Evolutionary conservation across 768 basidiomycete species (phyloP), one percentile per base, ranked within the genome.

Genomic region (Pleurotus ostreatus): DNA sequence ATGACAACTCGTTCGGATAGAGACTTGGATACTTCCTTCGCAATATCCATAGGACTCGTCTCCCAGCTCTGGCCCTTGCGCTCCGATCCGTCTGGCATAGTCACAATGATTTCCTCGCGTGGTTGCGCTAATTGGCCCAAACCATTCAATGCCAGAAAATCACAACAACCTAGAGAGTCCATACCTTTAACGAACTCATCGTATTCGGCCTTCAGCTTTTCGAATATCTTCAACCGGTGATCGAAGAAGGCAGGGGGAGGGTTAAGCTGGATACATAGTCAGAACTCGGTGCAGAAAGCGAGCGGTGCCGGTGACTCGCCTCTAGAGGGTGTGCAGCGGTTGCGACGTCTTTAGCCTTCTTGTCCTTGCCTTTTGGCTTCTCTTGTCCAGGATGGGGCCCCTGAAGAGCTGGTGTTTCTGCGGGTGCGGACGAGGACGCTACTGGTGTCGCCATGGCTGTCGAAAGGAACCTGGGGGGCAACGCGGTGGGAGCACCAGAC

Each of bases 11-110:
- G 82, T 59, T 99, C 96, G 0, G 95, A 84, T 16, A 97, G 76
- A 64, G 88, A 85, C 71, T 92, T 91, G 13, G 90, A 88, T 47
- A 99, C 78, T 63, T 85, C 85, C 68, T 91, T 89, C 45, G 96
- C 95, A 57, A 99, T 74, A 64, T 89, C 84, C 84, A 98, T 82
- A 1, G 97, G 97, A 55, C 82, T 89, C 16, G 96, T 98, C 76
- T 97, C 92, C 93, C 93, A 99, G 69, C 91, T 88, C 58, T 76
- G 93, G 16, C 84, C 96, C 59, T 89, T 83, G 52, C 91, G 83
- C 63, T 87, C 80, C 5, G 88, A 85, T 13, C 95, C 94, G 76
- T 98, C 92, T 4, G 85, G 88, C 60, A 99, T 70, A 3, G 91
- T 94, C 65, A 99, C 75, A 2, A 74, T 78, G 63, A 98, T 96